Percentiles rank a stretch among this genome's conserved stretches.
These are phyloP conservation scores for Coprinopsis marcescibilis DNA, from an alignment of 768 basidiomycete species.

Conservation along the genomic window DNA sequence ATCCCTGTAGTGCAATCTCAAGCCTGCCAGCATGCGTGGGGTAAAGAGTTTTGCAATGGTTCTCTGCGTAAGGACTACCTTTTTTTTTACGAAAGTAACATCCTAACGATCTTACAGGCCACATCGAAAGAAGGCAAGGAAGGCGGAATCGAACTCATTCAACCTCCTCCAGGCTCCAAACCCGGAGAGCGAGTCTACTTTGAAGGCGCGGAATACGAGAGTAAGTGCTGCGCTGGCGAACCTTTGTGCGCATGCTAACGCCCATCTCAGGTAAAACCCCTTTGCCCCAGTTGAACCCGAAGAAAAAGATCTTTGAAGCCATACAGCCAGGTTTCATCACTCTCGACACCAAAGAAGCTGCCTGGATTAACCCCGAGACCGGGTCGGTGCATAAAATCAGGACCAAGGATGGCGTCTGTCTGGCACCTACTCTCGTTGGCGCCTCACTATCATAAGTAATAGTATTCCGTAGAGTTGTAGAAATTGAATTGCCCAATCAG, in stretches of 20 bases:
- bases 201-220: slow-evolving; percentile 83
- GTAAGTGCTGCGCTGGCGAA: slow-evolving; percentile 32
- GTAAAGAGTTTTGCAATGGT: slow-evolving; percentile 99
- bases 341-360: slow-evolving; percentile 80
- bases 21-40: slow-evolving; percentile 95
- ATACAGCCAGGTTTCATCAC: slow-evolving; percentile 96
- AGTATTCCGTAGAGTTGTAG: background rate
- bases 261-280: slow-evolving; percentile 52
- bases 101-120: slow-evolving; percentile 45
- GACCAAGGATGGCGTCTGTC: slow-evolving; percentile 78
- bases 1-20: slow-evolving; percentile 71
- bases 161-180: slow-evolving; percentile 78
- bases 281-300: slow-evolving; percentile 87
- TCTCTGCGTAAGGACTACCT: slow-evolving; percentile 58
- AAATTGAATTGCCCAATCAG: background rate
- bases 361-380: slow-evolving; percentile 85
- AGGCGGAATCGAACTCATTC: slow-evolving; percentile 84
- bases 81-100: background rate
- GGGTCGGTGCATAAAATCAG: slow-evolving; percentile 79
- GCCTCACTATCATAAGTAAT: slow-evolving; percentile 80
- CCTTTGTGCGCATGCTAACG: background rate
- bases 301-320: slow-evolving; percentile 98
- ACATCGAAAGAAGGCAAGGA: slow-evolving; percentile 87
- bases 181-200: slow-evolving; percentile 96
- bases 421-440: slow-evolving; percentile 76